These are phyloP conservation scores for Martiniozyma asiatica DNA, from an alignment of 1,139 yeast genomes.

Conservation along the genomic window DNA sequence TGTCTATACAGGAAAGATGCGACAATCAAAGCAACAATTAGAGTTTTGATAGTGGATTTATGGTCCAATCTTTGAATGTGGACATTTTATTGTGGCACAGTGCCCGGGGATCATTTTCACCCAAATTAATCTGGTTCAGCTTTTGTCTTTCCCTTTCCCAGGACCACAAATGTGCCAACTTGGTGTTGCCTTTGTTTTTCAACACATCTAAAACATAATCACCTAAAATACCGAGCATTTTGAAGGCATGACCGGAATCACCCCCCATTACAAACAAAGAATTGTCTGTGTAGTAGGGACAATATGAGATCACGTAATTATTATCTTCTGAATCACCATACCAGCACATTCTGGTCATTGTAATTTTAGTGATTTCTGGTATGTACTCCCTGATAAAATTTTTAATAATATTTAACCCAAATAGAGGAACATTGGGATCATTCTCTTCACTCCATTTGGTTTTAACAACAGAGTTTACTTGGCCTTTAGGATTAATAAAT, in stretches of 20 bases:
- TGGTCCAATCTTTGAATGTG: constrained; percentile 17
- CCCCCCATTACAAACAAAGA: constrained; percentile 24
- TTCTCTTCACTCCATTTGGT: constrained; percentile 13
- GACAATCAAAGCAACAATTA: too few species aligned
- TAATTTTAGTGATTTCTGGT: constrained; percentile 14
- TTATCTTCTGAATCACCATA: constrained; percentile 24
- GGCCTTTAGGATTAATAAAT: constrained; percentile 14
- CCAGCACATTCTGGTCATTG: constrained; percentile 20
- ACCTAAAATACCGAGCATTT: constrained; percentile 17
- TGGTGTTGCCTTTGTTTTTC: constrained; percentile 10
- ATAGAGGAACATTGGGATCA: constrained; percentile 11
- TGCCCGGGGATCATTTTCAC: constrained; percentile 17
- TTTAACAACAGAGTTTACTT: constrained; percentile 13
- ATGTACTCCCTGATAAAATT: constrained; percentile 13
- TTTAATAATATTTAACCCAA: constrained; percentile 14
- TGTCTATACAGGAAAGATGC: too few species aligned
- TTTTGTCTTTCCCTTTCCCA: constrained; percentile 19
- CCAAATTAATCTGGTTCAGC: constrained; percentile 16
- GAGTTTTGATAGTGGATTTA: too few species aligned
- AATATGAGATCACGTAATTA: constrained; percentile 21
- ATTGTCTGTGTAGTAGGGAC: constrained; percentile 19
- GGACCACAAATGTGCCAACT: constrained; percentile 15
- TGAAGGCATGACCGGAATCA: constrained; percentile 26
- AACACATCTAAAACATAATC: constrained; percentile 14
- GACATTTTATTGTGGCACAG: constrained; percentile 21